A percentile compares a stretch with the other conserved stretches of the same genome.
phyloP scores from a whole-genome alignment of 2,329 filamentous ascomycete genomes.

The Tolypocladium guangdongense region DNA sequence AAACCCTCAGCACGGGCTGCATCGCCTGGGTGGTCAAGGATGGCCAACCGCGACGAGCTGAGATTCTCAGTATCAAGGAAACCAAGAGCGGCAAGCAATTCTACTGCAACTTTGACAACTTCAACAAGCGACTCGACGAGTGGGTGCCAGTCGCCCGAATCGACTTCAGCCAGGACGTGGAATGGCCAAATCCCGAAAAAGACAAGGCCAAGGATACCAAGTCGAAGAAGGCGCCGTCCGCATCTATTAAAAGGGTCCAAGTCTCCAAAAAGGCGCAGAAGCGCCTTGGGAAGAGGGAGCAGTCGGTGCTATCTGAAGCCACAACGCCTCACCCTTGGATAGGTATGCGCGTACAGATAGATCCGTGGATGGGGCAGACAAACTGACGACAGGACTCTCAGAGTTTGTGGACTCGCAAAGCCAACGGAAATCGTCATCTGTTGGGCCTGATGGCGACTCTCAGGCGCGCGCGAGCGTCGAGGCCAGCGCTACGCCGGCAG shows the following conservation, averaged over 20 bases:
- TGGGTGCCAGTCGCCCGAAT: slow-evolving; percentile 80
- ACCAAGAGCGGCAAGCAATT: slow-evolving; percentile 81
- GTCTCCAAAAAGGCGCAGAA: slow-evolving; percentile 49
- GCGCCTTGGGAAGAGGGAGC: slow-evolving; percentile 42
- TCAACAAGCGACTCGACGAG: slow-evolving; percentile 80
- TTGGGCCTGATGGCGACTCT: slow-evolving; percentile 31
- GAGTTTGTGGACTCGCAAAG: slow-evolving; percentile 39
- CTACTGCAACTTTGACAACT: slow-evolving; percentile 96
- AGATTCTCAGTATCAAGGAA: slow-evolving; percentile 90
- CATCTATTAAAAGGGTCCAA: slow-evolving; percentile 44
- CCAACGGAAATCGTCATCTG: slow-evolving; percentile 31
- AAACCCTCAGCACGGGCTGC: slow-evolving; percentile 57
- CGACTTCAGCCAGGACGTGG: slow-evolving; percentile 80
- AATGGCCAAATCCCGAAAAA: slow-evolving; percentile 91
- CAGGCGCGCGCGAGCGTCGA: slow-evolving; percentile 33
- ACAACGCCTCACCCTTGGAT: slow-evolving; percentile 44
- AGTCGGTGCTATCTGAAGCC: slow-evolving; percentile 41
- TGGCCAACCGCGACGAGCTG: slow-evolving; percentile 78
- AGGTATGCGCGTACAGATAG: slow-evolving; percentile 13
- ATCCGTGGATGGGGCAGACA: background rate
- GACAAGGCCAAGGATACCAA: slow-evolving; percentile 65
- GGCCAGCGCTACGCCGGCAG: slow-evolving; percentile 31
- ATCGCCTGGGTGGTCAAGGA: slow-evolving; percentile 57
- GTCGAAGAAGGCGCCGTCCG: slow-evolving; percentile 56
- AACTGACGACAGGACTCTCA: background rate